These are phyloP conservation scores for Penicillium canariense DNA, from an alignment of 495 filamentous ascomycete genomes.

Conservation along the genomic window DNA sequence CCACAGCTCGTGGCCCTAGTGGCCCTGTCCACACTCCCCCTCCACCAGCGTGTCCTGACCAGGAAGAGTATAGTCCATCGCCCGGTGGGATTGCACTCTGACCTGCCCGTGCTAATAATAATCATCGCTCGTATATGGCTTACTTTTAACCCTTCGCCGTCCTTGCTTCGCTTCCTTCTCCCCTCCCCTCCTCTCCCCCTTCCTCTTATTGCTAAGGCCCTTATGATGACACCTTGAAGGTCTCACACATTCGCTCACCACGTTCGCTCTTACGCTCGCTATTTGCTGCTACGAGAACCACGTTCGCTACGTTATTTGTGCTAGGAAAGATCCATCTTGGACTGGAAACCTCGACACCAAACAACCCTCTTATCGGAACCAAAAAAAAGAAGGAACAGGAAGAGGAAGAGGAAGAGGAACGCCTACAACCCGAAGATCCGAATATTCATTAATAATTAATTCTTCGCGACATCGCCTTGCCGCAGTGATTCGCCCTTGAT, in stretches of 20 bases:
- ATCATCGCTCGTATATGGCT: conserved; percentile 19
- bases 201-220: conserved; percentile 15
- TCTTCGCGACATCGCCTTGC: conserved; percentile 20
- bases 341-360: conserved; percentile 9
- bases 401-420: background rate
- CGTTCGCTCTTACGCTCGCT: conserved; percentile 50
- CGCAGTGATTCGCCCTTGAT: background rate
- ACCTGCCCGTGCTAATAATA: conserved; percentile 33
- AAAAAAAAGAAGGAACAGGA: conserved; percentile 11
- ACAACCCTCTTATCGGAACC: background rate
- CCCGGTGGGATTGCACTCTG: conserved; percentile 25
- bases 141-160: conserved; percentile 32
- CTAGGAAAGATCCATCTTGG: conserved; percentile 7
- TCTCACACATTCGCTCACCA: conserved; percentile 42
- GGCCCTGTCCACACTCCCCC: background rate
- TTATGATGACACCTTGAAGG: conserved; percentile 38
- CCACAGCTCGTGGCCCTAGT: conserved; percentile 26
- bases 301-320: conserved; percentile 43
- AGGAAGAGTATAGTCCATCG: background rate
- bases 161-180: conserved; percentile 22
- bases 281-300: conserved; percentile 41
- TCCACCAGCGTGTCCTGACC: background rate
- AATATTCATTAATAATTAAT: conserved; percentile 27
- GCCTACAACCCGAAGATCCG: conserved; percentile 21
- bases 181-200: conserved; percentile 20